Conservation (phyloP, 2,329 filamentous ascomycete species). For the Tolypocladium tundrense region DNA sequence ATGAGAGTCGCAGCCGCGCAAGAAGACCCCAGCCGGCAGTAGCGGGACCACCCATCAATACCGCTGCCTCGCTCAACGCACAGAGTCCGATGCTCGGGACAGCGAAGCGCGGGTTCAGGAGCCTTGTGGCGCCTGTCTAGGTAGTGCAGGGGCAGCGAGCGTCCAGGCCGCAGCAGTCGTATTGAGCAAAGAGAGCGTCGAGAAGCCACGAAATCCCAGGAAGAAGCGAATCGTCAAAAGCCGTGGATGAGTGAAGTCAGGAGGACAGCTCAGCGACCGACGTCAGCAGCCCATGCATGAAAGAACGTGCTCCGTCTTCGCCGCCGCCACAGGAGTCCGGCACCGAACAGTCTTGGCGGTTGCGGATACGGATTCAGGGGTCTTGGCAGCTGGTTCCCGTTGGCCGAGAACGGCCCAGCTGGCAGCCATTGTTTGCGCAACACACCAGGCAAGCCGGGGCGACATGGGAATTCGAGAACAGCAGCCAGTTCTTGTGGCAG, state of each 20-base stretch:
- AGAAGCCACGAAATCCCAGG: not conserved
- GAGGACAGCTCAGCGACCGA: not conserved
- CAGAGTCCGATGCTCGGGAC: not conserved
- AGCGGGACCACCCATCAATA: not conserved
- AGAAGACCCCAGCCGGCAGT: not conserved
- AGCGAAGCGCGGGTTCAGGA: not conserved
- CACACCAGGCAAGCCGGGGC: too few relatives aligned
- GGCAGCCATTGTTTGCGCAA: too few relatives aligned
- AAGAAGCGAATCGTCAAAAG: not conserved
- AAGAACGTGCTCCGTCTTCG: not conserved
- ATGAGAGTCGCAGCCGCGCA: slow-evolving; percentile 1
- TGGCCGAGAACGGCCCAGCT: too few relatives aligned
- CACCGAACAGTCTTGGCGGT: not conserved
- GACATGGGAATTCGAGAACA: not conserved
- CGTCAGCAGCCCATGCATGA: not conserved
- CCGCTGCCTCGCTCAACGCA: too few relatives aligned
- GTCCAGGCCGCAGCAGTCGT: not conserved
- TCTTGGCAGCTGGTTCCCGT: not conserved
- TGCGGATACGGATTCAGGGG: not conserved
- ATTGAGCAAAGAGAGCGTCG: not conserved
- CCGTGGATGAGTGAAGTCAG: not conserved
- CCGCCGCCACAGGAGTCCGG: not conserved
- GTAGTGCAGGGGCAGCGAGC: not conserved
- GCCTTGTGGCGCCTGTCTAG: not conserved
- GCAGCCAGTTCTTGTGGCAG: too few relatives aligned